A percentile compares a stretch with the other conserved stretches of the same genome.
Conservation (phyloP, 371 early-diverging fungal species). For the Mycotypha africana region DNA sequence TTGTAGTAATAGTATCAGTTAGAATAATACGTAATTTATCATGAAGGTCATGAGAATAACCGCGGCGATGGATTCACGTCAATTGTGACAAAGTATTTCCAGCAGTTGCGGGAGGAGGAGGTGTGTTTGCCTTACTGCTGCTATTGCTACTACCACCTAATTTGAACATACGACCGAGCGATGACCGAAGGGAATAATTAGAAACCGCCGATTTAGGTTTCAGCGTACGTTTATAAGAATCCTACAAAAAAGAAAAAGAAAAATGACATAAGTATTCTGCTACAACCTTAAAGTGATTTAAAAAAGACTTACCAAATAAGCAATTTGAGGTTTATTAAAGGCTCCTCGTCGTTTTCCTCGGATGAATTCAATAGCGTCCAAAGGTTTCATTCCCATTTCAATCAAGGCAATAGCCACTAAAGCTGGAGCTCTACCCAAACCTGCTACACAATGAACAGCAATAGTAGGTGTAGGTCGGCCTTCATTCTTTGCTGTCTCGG, state of each 20-base stretch:
- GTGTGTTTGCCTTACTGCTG: slow-evolving; percentile 3
- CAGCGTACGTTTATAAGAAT: slow-evolving; percentile 33
- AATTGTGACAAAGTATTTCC: slow-evolving; percentile 9
- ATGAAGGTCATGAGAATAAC: too few relatives aligned
- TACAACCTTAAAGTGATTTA: background rate
- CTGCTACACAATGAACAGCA: slow-evolving; percentile 90
- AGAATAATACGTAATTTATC: background rate
- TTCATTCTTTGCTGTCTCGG: slow-evolving; percentile 31
- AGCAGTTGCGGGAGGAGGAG: slow-evolving; percentile 3
- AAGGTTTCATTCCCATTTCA: slow-evolving; percentile 77
- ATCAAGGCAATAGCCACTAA: slow-evolving; percentile 79
- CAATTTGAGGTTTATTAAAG: slow-evolving; percentile 79
- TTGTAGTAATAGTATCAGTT: background rate
- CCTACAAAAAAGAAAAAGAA: slow-evolving; percentile 10
- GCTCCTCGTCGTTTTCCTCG: slow-evolving; percentile 79
- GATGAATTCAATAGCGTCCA: slow-evolving; percentile 79
- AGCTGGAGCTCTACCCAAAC: slow-evolving; percentile 74
- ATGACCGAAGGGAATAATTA: slow-evolving; percentile 28
- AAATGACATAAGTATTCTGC: background rate
- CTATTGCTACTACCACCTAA: slow-evolving; percentile 18
- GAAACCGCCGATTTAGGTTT: slow-evolving; percentile 33
- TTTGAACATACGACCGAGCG: slow-evolving; percentile 36
- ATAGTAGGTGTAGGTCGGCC: slow-evolving; percentile 53
- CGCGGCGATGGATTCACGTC: slow-evolving; percentile 16
- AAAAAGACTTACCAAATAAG: slow-evolving; percentile 33